These are phyloP conservation scores for Chrysosporium queenslandicum DNA, from an alignment of 2,329 filamentous ascomycete species.

Conservation along the genomic window DNA sequence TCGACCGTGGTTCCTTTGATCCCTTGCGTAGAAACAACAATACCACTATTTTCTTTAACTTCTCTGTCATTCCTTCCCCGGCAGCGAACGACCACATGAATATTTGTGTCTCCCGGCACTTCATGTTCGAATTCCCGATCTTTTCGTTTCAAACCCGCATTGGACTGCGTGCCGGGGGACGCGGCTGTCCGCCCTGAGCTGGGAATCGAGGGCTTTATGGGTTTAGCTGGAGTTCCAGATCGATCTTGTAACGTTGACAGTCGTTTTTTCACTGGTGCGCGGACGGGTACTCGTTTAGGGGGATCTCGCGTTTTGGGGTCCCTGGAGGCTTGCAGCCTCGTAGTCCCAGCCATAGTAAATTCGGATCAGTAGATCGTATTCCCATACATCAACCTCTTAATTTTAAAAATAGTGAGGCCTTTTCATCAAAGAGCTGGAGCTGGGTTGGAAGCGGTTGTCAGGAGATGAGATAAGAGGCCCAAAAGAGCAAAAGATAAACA, in stretches of 20 bases:
- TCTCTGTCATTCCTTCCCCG: conserved; percentile 87
- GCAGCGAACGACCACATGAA: conserved; percentile 93
- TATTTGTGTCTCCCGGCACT: conserved; percentile 55
- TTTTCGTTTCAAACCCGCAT: conserved; percentile 65
- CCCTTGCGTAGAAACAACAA: conserved; percentile 81
- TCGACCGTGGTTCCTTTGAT: conserved; percentile 75
- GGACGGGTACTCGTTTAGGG: conserved; percentile 41
- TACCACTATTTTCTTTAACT: conserved; percentile 85
- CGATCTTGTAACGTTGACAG: conserved; percentile 45
- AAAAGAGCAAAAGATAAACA: conserved; percentile 18
- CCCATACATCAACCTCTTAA: background rate
- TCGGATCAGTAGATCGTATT: no score
- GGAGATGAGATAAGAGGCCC: conserved; percentile 6
- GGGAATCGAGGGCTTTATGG: conserved; percentile 48
- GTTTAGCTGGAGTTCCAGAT: conserved; percentile 60
- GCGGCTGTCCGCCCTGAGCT: conserved; percentile 30
- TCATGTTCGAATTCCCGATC: conserved; percentile 71
- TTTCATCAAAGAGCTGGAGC: no score
- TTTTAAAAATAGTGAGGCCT: no score
- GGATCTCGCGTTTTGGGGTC: conserved; percentile 36
- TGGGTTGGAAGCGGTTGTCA: background rate
- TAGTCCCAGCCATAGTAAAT: conserved; percentile 14
- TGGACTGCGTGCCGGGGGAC: conserved; percentile 39
- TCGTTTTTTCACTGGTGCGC: conserved; percentile 44
- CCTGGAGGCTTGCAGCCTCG: conserved; percentile 21